Base-by-base conservation (phyloP, 805 yeast genomes). In the Metschnikowia peoriensis region DNA sequence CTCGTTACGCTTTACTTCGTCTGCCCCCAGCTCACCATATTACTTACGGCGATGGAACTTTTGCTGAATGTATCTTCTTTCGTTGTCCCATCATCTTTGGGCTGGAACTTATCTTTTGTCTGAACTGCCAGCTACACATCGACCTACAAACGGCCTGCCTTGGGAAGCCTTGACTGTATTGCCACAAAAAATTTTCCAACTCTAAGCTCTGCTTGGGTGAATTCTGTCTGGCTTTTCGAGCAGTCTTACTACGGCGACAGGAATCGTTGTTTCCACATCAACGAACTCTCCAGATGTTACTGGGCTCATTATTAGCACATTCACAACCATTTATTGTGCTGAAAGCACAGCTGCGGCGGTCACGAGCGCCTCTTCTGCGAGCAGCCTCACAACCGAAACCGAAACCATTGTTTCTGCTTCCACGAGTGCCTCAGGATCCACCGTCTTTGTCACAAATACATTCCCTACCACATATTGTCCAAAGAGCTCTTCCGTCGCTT, bases 31-130 rank as follows among this genome's bases (percentile, higher is more conserved):
- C 59, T 0, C 80, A 80, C 58, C 34, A 56, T 7, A 81, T 81
- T 55, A 44, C 63, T 9, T 81, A 81, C 55, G 82, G 77, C 9
- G 85, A 81, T 61, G 63, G 66, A 5, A 72, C 82, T 2, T 66
- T 58, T 42, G 83, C 84, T 2, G 47, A 50, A 10, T 84, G 85
- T 28, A 52, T 66, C 41, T 12, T 32, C 14, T 6, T 10, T 6
- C 4, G 22, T 22, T 32, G 14, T 32, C 12, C 10, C n/a, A n/a
- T n/a, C 35, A 10, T 32, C 35, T 10, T 32, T 32, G 35, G 35
- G 35, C 35, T 32, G 35, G 14, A 32, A 32, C 14, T 9, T 6
- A 12, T 32, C 35, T 12, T 32, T 32, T 32, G 10, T 32, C 14
- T 32, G 6, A 12, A 32, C 35, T 10, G 10, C 35, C 14, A 32